Conservation (phyloP, 2,329 filamentous ascomycete genomes). For the Clarireedia paspali region DNA sequence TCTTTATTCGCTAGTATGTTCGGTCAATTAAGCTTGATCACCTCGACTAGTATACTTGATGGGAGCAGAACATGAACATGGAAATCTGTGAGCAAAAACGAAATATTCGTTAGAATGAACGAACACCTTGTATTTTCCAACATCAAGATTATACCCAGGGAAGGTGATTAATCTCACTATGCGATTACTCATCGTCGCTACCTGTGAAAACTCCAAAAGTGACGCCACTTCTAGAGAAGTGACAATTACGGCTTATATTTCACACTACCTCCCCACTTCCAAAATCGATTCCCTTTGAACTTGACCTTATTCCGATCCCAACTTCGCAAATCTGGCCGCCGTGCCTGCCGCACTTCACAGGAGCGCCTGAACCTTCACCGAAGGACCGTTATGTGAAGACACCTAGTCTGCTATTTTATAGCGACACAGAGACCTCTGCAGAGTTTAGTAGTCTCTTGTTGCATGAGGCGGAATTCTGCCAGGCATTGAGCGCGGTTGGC, state of each 20-base stretch:
- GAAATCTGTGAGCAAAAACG: not conserved
- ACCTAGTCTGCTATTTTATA: not conserved
- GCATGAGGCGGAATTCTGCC: not conserved
- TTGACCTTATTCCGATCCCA: not conserved
- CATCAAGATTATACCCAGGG: not conserved
- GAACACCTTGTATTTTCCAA: not conserved
- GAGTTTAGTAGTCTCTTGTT: not conserved
- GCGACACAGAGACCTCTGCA: not conserved
- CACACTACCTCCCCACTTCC: not conserved
- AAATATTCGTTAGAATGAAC: not conserved
- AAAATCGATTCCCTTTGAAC: not conserved
- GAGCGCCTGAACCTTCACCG: not conserved
- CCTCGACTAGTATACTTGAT: no score
- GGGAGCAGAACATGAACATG: not conserved
- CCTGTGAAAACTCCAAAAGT: no score
- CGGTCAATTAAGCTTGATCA: no score
- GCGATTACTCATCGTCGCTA: not conserved
- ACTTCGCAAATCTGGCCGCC: not conserved
- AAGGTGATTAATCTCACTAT: not conserved
- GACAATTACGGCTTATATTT: no score
- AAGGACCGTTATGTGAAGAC: not conserved
- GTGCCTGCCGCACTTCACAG: not conserved
- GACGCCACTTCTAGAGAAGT: no score
- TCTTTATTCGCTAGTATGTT: no score
- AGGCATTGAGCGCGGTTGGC: conserved; percentile 11